These are phyloP conservation scores for Aspergillus incahuasiensis DNA, from an alignment of 495 filamentous ascomycete species.

Conservation along the genomic window DNA sequence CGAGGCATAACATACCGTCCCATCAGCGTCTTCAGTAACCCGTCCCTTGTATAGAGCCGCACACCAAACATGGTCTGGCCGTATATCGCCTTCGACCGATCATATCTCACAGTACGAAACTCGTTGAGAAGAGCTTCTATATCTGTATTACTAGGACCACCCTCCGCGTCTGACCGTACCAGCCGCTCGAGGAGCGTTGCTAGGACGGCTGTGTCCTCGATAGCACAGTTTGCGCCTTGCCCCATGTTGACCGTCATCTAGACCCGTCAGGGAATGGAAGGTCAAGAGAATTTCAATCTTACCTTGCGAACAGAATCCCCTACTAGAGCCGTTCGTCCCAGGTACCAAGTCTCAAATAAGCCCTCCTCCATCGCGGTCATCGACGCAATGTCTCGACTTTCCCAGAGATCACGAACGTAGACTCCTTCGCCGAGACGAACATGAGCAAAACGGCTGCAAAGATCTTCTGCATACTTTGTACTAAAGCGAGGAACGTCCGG, in stretches of 20 bases:
- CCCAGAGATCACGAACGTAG: neutral
- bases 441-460: neutral
- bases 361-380: constrained; percentile 20
- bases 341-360: constrained; percentile 18
- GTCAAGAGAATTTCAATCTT: neutral
- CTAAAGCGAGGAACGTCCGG: constrained; percentile 34
- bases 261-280: neutral
- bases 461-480: constrained; percentile 7
- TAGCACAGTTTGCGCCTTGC: constrained; percentile 27
- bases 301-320: constrained; percentile 29
- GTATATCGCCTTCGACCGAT: neutral
- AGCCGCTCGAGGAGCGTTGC: neutral
- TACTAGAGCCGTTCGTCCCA: constrained; percentile 18
- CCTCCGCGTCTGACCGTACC: neutral
- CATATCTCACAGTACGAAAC: neutral
- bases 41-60: neutral
- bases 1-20: neutral
- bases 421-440: constrained; percentile 14
- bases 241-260: constrained; percentile 27
- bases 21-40: neutral
- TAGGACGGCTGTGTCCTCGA: constrained; percentile 22
- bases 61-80: neutral
- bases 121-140: neutral
- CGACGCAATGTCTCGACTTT: constrained; percentile 6
- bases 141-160: neutral